Base-by-base conservation (phyloP, 805 yeast genomes). In the Saturnispora bothae region DNA sequence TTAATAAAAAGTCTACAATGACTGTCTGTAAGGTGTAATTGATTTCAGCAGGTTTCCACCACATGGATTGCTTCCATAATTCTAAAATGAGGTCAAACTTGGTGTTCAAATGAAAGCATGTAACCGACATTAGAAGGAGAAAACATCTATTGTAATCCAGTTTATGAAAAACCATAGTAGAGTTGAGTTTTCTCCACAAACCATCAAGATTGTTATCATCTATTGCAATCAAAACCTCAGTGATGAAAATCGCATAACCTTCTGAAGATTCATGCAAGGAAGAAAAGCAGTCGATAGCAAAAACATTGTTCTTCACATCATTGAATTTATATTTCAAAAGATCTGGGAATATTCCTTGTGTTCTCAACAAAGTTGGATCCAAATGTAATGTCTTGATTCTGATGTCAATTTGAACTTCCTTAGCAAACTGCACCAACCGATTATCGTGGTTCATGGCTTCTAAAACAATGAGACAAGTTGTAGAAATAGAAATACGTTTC, bases 71-170 rank as follows among this genome's bases (percentile, higher is more conserved):
- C 41, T 63, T 65, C 36, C 83, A 58, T 18, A 83, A 59, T 1
- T 56, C 50, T 0, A 83, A 28, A 19, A 73, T 60, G 40, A 78
- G 71, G 4, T 57, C 50, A 42, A 68, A 64, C 32, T 72, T 62
- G 3, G 61, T 52, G 1, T 66, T 63, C 5, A 78, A 42, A 34
- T 64, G 62, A 37, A 62, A 59, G 3, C 71, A 50, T 34, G 70
- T 68, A 2, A 82, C 50, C 33, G 73, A 75, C 25, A 86, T 49
- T 7, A 83, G 43, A 1, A 83, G 40, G 46, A 83, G 83, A 35
- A 86, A 64, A 19, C 76, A 72, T 42, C 88, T 66, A 36, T 71
- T 69, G 1, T 89, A 78, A 49, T 88, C 95, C 35, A 86, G 64
- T 37, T 70, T 69, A 53, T 74, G 85, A 52, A 79, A 84, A 1